phyloP scores from a whole-genome alignment of 1,284 basidiomycete genomes.

The Apiotrichum montevideense region DNA sequence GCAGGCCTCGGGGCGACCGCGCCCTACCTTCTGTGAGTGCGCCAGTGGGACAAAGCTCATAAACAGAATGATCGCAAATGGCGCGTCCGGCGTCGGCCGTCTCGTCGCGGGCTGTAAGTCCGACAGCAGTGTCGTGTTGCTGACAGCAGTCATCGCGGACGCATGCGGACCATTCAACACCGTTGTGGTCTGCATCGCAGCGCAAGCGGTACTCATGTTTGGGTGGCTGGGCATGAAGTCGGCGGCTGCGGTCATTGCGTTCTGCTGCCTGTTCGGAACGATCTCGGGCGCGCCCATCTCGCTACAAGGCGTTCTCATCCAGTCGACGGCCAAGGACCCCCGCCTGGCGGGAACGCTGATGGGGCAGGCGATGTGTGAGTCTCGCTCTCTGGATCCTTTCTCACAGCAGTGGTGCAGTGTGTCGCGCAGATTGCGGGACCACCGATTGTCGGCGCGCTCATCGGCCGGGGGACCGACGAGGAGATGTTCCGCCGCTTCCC shows the following conservation, averaged over 20 bases:
- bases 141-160: constrained; percentile 22
- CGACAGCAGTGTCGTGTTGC: not conserved
- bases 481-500: constrained; percentile 16
- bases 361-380: constrained; percentile 33
- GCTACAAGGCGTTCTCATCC: constrained; percentile 25
- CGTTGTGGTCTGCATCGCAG: constrained; percentile 14
- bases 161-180: constrained; percentile 24
- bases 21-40: constrained; percentile 25
- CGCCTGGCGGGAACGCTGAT: constrained; percentile 28
- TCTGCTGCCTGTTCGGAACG: constrained; percentile 25
- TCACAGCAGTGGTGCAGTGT: not conserved
- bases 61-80: not conserved
- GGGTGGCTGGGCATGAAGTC: constrained; percentile 22
- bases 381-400: too few relatives aligned
- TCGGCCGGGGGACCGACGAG: constrained; percentile 17
- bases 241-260: constrained; percentile 10
- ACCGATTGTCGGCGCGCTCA: constrained; percentile 26
- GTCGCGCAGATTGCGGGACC: constrained; percentile 20
- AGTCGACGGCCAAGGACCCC: constrained; percentile 21
- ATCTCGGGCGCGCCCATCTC: constrained; percentile 23
- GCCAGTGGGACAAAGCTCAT: not conserved
- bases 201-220: constrained; percentile 21
- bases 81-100: not conserved
- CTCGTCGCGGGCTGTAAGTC: not conserved
- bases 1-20: constrained; percentile 20